A percentile compares a stretch with the other conserved stretches of the same genome.
Evolutionary conservation across 208 protist species (phyloP).

Genomic region (Angomonas ambiguus): DNA sequence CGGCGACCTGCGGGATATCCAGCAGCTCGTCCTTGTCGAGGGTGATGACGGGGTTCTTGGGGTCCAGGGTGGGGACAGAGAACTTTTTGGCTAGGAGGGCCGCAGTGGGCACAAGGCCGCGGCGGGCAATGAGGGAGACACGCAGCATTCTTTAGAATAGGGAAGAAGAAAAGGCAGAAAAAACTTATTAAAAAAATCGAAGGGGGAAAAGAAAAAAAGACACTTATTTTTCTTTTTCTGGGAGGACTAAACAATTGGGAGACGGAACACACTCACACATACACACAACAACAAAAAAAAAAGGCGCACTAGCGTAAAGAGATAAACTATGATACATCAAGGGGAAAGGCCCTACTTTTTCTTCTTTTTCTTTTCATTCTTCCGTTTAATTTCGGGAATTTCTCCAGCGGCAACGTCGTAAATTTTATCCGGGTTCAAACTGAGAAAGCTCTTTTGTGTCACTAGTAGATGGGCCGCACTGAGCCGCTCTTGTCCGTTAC

Average conservation of each 20-base stretch:
- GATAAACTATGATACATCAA: background rate
- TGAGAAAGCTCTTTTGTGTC: slow-evolving; percentile 4
- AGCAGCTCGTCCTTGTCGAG: slow-evolving; percentile 3
- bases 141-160: slow-evolving; percentile 15
- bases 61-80: background rate
- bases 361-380: slow-evolving; percentile 57
- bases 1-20: background rate
- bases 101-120: slow-evolving; percentile 10
- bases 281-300: background rate
- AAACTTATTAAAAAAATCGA: slow-evolving; percentile 7
- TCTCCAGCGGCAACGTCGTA: slow-evolving; percentile 13
- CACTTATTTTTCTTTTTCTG: background rate
- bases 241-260: background rate
- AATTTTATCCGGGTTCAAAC: slow-evolving; percentile 9
- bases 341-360: slow-evolving; percentile 21
- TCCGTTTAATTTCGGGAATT: slow-evolving; percentile 66
- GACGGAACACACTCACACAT: background rate
- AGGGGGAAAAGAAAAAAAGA: background rate
- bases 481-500: slow-evolving; percentile 12
- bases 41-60: background rate
- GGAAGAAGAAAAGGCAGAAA: background rate
- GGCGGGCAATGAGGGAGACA: slow-evolving; percentile 6
- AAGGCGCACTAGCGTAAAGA: background rate
- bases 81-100: slow-evolving; percentile 9
- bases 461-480: background rate